Percentiles rank a stretch among this genome's conserved stretches.
Conservation (phyloP, 768 basidiomycete species). For the Tricholoma terreum region DNA sequence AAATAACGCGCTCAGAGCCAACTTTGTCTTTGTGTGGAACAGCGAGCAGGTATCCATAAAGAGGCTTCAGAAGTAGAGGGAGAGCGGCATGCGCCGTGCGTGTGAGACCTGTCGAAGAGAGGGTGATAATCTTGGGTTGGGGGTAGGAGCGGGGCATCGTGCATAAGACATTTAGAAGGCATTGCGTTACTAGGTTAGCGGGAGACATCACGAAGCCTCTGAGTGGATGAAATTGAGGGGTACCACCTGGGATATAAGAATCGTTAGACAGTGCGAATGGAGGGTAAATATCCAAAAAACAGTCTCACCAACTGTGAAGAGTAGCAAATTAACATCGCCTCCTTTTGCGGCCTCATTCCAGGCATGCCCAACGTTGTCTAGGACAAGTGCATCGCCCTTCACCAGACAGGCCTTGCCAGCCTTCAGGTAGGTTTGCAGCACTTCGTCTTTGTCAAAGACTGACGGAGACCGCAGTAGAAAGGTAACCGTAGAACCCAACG, state of each 20-base stretch:
- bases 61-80: conserved; percentile 43
- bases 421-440: conserved; percentile 49
- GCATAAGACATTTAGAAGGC: conserved; percentile 51
- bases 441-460: conserved; percentile 51
- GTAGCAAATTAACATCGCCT: conserved; percentile 46
- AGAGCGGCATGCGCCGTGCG: conserved; percentile 39
- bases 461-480: conserved; percentile 55
- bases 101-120: conserved; percentile 53
- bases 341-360: conserved; percentile 45
- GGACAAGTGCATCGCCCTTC: conserved; percentile 58
- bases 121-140: conserved; percentile 46
- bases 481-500: conserved; percentile 55
- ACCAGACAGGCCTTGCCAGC: conserved; percentile 51
- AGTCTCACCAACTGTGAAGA: conserved; percentile 60
- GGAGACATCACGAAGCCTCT: conserved; percentile 50
- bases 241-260: conserved; percentile 38
- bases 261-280: background rate
- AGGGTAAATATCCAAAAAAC: background rate
- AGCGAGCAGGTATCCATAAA: conserved; percentile 45
- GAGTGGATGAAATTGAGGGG: conserved; percentile 38
- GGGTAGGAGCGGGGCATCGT: conserved; percentile 43
- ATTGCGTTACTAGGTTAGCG: conserved; percentile 54
- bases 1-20: conserved; percentile 48
- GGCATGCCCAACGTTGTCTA: conserved; percentile 47
- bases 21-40: conserved; percentile 58